Evolutionary conservation across 2,329 filamentous ascomycete genomes (phyloP).

Genomic region (Sporothrix variecibatus): DNA sequence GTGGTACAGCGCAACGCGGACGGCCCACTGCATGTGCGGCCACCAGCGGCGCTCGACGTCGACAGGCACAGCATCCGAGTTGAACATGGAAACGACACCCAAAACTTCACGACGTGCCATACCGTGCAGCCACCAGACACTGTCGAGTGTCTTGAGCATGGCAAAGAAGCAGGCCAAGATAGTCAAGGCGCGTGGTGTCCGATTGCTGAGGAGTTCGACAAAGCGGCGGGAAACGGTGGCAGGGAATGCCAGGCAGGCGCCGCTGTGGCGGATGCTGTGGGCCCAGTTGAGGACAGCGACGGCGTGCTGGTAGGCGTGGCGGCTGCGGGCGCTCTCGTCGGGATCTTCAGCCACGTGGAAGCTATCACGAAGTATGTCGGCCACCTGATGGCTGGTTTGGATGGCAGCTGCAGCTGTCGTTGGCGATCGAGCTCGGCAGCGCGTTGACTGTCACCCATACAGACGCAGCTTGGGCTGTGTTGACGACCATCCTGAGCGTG

Average conservation of each 20-base stretch:
- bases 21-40: slow-evolving; percentile 62
- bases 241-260: slow-evolving; percentile 63
- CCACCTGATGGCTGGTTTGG: slow-evolving; percentile 34
- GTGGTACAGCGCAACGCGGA: slow-evolving; percentile 61
- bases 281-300: slow-evolving; percentile 69
- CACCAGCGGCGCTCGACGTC: slow-evolving; percentile 54
- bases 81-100: slow-evolving; percentile 62
- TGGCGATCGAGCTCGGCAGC: not conserved
- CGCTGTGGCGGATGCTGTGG: slow-evolving; percentile 60
- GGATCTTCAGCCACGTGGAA: slow-evolving; percentile 22
- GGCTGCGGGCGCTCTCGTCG: slow-evolving; percentile 41
- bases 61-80: slow-evolving; percentile 51
- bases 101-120: slow-evolving; percentile 66
- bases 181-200: slow-evolving; percentile 62
- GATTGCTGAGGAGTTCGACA: slow-evolving; percentile 60
- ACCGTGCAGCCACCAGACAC: slow-evolving; percentile 70
- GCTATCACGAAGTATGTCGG: slow-evolving; percentile 38
- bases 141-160: slow-evolving; percentile 61
- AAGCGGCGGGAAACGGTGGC: slow-evolving; percentile 64
- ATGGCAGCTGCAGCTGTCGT: not conserved
- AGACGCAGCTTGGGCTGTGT: slow-evolving; percentile 15
- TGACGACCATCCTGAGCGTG: not conserved
- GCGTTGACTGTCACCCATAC: slow-evolving; percentile 13
- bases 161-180: slow-evolving; percentile 69
- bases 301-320: slow-evolving; percentile 63